Conservation (phyloP, 495 filamentous ascomycete species). For the Saxispiralis lemnorum region DNA sequence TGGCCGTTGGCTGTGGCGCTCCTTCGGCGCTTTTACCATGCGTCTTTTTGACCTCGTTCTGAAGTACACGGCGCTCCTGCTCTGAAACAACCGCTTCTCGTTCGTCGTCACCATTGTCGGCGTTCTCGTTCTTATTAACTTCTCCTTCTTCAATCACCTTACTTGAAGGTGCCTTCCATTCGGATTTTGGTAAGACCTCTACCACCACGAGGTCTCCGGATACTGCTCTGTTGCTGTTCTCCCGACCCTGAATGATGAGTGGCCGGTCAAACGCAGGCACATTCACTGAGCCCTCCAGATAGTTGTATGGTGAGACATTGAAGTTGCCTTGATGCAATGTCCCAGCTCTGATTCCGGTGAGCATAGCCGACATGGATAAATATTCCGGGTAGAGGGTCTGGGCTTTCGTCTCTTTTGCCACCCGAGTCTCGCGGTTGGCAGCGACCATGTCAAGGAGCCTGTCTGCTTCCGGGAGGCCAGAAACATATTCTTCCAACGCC, state of each 20-base stretch:
- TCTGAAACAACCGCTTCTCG: slow-evolving; percentile 57
- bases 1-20: slow-evolving; percentile 73
- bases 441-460: slow-evolving; percentile 88
- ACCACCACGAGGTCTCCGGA: slow-evolving; percentile 84
- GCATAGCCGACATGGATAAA: slow-evolving; percentile 78
- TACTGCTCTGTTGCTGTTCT: slow-evolving; percentile 89
- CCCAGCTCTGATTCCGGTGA: slow-evolving; percentile 73
- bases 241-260: slow-evolving; percentile 74
- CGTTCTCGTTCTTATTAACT: slow-evolving; percentile 81
- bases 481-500: slow-evolving; percentile 55
- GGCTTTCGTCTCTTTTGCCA: slow-evolving; percentile 42
- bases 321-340: slow-evolving; percentile 84
- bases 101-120: slow-evolving; percentile 53
- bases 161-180: slow-evolving; percentile 89
- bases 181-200: slow-evolving; percentile 76
- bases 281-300: slow-evolving; percentile 78
- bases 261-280: slow-evolving; percentile 79
- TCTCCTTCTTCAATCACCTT: slow-evolving; percentile 92
- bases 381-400: slow-evolving; percentile 64
- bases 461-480: slow-evolving; percentile 64
- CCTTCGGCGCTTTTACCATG: slow-evolving; percentile 67
- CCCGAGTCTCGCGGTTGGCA: slow-evolving; percentile 47
- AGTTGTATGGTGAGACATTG: slow-evolving; percentile 94
- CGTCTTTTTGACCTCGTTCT: slow-evolving; percentile 74
- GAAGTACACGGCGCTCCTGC: slow-evolving; percentile 65